Evolutionary conservation across 2,329 filamentous ascomycete species (phyloP).

Genomic region (Colletotrichum liaoningense): DNA sequence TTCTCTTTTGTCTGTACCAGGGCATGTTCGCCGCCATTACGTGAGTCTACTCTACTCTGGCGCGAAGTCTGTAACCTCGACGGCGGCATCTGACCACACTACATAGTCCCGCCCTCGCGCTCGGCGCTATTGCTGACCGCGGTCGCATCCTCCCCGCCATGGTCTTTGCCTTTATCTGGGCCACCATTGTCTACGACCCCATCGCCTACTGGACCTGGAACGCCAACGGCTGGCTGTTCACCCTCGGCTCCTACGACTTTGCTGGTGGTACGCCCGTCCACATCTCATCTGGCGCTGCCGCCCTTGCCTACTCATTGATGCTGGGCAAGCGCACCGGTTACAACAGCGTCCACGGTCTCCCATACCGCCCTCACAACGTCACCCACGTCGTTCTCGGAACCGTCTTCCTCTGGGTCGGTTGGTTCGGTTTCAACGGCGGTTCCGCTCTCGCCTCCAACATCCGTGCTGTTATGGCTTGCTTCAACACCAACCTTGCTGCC

Average conservation of each 20-base stretch:
- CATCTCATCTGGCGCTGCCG: constrained; percentile 77
- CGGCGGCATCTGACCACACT: constrained; percentile 15
- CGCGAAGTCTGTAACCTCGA: not conserved
- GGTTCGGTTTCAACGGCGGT: constrained; percentile 97
- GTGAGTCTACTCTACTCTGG: constrained; percentile 60
- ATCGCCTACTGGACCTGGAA: constrained; percentile 86
- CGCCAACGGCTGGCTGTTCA: constrained; percentile 76
- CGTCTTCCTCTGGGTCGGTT: constrained; percentile 88
- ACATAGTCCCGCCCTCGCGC: constrained; percentile 64
- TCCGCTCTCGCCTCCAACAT: constrained; percentile 84
- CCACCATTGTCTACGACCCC: constrained; percentile 78
- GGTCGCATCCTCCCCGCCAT: constrained; percentile 71
- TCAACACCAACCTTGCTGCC: constrained; percentile 89
- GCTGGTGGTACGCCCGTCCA: constrained; percentile 82
- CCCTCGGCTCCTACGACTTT: constrained; percentile 78
- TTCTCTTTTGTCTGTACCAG: constrained; percentile 88
- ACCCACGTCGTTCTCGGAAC: constrained; percentile 80
- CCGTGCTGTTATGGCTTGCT: constrained; percentile 88
- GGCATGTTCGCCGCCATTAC: constrained; percentile 93
- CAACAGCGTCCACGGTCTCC: constrained; percentile 69
- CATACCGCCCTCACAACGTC: constrained; percentile 79
- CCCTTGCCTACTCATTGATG: constrained; percentile 79
- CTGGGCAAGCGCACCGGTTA: constrained; percentile 76
- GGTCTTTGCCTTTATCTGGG: constrained; percentile 78
- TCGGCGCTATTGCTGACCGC: constrained; percentile 70